Evolutionary conservation across 345 rosid genomes (phyloP), one percentile per base, ranked within the genome.

Genomic region (Rhodomyrtus tomentosa): DNA sequence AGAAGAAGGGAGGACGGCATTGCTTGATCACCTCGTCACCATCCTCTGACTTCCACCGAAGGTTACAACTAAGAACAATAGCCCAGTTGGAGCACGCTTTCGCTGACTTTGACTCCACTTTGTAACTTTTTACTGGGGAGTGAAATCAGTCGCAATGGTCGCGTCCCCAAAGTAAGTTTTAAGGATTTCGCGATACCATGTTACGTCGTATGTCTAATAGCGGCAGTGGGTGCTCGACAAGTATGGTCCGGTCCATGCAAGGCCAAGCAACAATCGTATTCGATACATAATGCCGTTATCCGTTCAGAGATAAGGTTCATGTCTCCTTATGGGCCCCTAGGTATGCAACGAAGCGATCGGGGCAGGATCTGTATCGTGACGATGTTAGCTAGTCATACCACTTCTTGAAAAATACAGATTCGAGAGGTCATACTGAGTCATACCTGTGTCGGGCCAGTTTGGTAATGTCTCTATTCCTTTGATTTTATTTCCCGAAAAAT

Each of bases 291-390:
- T 48, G 15, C 6, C 53, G 15, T 50, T 50, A 50, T 16, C 3
- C 5, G 52, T 50, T 50, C 52, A 5, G 52, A 50, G 18, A 50
- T 50, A 5, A 50, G 36, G 1, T 13, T 6, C 0, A 6, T 16
- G 16, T 27, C 36, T 13, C 36, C n/a, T 58, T 58, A 27, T 16
- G 20, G 0, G 27, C 16, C 72, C 15, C 36, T 58, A 3, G 36
- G 16, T 0, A 58, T 27, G 72, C 0, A 1, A 36, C 1, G 0
- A 58, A 58, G 0, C 0, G 0, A 2, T 5, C 0, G 0, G 0
- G 36, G 72, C 4, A 4, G 1, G 36, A 56, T 11, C 12, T 56
- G 62, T 12, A n/a, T n/a, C 0, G 13, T 1, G 62, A 56, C 0
- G 0, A 25, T 21, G 2, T 54, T 10, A 21, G 12, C n/a, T n/a